Evolutionary conservation across 2,329 filamentous ascomycete species (phyloP).

Genomic region (Diplocarpon mali): DNA sequence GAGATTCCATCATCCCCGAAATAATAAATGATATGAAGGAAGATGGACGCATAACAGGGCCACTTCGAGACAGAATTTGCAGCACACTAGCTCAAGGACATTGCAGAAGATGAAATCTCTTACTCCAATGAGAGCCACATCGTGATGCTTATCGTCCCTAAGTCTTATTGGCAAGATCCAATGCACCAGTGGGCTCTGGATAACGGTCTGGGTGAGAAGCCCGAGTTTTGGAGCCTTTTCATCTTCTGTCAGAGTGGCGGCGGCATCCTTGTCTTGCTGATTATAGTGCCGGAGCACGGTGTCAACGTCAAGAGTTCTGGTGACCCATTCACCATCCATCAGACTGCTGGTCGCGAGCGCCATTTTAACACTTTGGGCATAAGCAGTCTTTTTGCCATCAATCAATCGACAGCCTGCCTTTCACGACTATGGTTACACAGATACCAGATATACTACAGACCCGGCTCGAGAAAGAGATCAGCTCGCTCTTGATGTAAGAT

Average conservation of each 20-base stretch:
- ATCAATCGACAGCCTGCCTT: background rate
- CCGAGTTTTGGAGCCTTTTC: conserved; percentile 47
- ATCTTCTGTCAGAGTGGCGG: conserved; percentile 24
- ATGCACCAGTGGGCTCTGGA: conserved; percentile 64
- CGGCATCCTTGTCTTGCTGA: conserved; percentile 25
- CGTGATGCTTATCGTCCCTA: conserved; percentile 57
- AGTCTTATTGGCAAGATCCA: conserved; percentile 73
- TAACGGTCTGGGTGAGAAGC: conserved; percentile 65
- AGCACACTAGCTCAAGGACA: too few relatives aligned
- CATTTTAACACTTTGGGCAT: conserved; percentile 13
- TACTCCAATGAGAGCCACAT: conserved; percentile 78
- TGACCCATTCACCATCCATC: conserved; percentile 28
- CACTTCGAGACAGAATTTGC: too few relatives aligned
- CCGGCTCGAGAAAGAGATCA: too few relatives aligned
- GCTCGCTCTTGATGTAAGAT: too few relatives aligned
- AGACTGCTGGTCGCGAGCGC: conserved; percentile 24
- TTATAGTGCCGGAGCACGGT: conserved; percentile 31
- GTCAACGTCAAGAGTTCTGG: conserved; percentile 30
- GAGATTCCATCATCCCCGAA: too few relatives aligned
- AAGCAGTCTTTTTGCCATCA: background rate
- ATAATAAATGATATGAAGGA: too few relatives aligned
- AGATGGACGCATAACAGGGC: too few relatives aligned
- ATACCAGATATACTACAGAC: background rate
- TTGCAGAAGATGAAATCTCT: conserved; percentile 28
- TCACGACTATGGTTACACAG: background rate